These are phyloP conservation scores for Plasmodium knowlesi DNA, from an alignment of 169 alveolate genomes.

Conservation along the genomic window DNA sequence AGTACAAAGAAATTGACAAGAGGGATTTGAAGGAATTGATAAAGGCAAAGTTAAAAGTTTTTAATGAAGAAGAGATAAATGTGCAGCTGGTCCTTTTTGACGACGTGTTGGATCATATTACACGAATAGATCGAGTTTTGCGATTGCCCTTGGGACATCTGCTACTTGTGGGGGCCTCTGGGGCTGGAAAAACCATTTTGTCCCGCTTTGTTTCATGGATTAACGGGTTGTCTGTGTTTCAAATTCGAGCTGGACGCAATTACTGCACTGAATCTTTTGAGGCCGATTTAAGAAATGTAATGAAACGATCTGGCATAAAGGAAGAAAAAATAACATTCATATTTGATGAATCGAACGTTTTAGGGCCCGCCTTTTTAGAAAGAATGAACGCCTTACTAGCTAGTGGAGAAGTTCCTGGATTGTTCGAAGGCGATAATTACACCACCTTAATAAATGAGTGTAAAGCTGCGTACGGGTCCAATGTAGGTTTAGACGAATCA, in stretches of 20 bases:
- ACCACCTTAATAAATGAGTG: slow-evolving; percentile 93
- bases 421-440: slow-evolving; percentile 98
- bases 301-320: slow-evolving; percentile 97
- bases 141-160: slow-evolving; percentile 98
- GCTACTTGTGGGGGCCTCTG: slow-evolving; percentile 97
- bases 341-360: slow-evolving; percentile 97
- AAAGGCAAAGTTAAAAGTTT: slow-evolving; percentile 88
- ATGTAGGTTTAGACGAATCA: slow-evolving; percentile 93
- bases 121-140: slow-evolving; percentile 97
- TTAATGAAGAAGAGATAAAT: slow-evolving; percentile 96
- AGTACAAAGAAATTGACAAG: slow-evolving; percentile 84
- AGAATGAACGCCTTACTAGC: slow-evolving; percentile 99
- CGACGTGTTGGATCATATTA: slow-evolving; percentile 96
- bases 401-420: slow-evolving; percentile 99
- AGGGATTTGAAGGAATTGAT: slow-evolving; percentile 89
- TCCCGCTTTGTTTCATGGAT: slow-evolving; percentile 97
- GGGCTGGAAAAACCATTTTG: slow-evolving; percentile 96
- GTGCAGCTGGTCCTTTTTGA: slow-evolving; percentile 95
- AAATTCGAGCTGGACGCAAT: slow-evolving; percentile 97
- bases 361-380: slow-evolving; percentile 98
- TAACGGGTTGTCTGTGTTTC: slow-evolving; percentile 95
- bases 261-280: slow-evolving; percentile 95
- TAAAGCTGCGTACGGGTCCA: slow-evolving; percentile 90
- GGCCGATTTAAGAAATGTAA: slow-evolving; percentile 96
- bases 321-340: slow-evolving; percentile 97